These are phyloP conservation scores for Brassica balearica DNA, from an alignment of 441 rosid genomes.

Conservation along the genomic window DNA sequence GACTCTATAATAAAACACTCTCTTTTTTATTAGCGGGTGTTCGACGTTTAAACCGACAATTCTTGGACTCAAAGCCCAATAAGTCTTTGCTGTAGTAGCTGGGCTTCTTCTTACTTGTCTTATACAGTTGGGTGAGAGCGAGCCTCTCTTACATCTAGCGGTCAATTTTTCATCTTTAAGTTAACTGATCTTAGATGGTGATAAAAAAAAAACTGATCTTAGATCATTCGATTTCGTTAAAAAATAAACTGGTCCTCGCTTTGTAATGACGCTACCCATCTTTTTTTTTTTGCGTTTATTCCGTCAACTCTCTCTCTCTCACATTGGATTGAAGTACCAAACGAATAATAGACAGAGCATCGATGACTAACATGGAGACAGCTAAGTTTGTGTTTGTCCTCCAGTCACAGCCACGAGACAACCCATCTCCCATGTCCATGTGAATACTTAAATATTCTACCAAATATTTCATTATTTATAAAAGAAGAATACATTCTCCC, in stretches of 20 bases:
- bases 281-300: neutral
- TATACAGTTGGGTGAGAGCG: neutral
- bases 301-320: neutral
- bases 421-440: constrained; percentile 36
- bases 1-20: neutral
- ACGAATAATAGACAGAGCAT: neutral
- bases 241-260: neutral
- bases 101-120: neutral
- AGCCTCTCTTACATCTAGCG: neutral
- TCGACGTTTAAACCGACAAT: neutral
- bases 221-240: neutral
- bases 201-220: neutral
- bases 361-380: constrained; percentile 26
- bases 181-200: neutral
- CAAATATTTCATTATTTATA: constrained; percentile 3
- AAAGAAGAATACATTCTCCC: constrained; percentile 11
- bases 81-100: neutral
- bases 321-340: neutral
- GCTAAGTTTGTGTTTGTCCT: constrained; percentile 37
- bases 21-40: neutral
- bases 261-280: neutral
- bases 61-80: neutral
- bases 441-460: constrained; percentile 8
- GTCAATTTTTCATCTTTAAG: neutral
- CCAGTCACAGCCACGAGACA: constrained; percentile 34